Percentiles rank a stretch among this genome's conserved stretches.
Conservation (phyloP, 495 filamentous ascomycete genomes). For the Elaphomyces granulatus region DNA sequence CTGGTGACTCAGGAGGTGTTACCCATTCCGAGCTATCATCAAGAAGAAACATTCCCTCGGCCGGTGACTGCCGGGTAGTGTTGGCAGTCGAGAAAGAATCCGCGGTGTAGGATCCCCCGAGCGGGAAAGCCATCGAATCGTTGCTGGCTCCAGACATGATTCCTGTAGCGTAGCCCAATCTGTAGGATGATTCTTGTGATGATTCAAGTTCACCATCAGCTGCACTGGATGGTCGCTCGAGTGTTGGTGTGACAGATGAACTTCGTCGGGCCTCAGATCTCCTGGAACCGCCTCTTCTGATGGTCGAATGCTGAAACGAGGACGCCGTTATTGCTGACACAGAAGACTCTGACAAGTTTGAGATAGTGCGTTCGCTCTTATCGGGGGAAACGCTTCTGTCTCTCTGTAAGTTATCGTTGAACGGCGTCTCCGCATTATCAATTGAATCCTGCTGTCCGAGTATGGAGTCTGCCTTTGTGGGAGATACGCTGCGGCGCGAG, state of each 20-base stretch:
- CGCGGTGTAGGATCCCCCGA: slow-evolving; percentile 29
- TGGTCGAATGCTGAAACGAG: slow-evolving; percentile 13
- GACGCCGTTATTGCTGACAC: slow-evolving; percentile 18
- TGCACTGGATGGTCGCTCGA: slow-evolving; percentile 2
- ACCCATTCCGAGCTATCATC: slow-evolving; percentile 15
- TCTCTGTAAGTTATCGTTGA: background rate
- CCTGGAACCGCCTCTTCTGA: slow-evolving; percentile 22
- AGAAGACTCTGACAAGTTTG: slow-evolving; percentile 40
- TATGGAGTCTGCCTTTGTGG: background rate
- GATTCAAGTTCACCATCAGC: slow-evolving; percentile 16
- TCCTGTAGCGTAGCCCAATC: too few relatives aligned
- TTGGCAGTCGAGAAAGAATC: slow-evolving; percentile 57
- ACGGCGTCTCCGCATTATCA: background rate
- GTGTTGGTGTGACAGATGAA: slow-evolving; percentile 2
- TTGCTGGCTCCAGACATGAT: too few relatives aligned
- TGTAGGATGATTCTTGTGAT: slow-evolving; percentile 4
- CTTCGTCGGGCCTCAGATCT: slow-evolving; percentile 15
- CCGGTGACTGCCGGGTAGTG: slow-evolving; percentile 43
- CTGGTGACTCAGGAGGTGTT: slow-evolving; percentile 8
- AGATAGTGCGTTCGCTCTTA: slow-evolving; percentile 41
- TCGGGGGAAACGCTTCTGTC: slow-evolving; percentile 28
- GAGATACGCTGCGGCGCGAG: background rate
- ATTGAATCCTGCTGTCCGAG: background rate
- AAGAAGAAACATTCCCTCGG: slow-evolving; percentile 52
- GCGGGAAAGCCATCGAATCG: slow-evolving; percentile 14